These are phyloP conservation scores for Sungouiella thailandica DNA, from an alignment of 805 yeast genomes.

Conservation along the genomic window DNA sequence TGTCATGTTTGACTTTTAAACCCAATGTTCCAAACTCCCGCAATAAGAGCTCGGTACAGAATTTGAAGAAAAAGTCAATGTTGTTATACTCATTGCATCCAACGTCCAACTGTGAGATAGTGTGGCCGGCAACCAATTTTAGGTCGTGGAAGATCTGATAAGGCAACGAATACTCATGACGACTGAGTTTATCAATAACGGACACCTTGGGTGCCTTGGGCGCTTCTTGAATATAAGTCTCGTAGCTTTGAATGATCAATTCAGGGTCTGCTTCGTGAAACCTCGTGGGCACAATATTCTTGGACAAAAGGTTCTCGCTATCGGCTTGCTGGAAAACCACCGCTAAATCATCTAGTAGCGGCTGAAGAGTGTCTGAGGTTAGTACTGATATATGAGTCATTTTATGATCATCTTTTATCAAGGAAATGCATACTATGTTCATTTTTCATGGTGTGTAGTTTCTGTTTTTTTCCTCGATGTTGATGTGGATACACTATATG, in stretches of 20 bases:
- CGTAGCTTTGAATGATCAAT: conserved; percentile 39
- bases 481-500: no score
- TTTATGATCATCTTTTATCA: no score
- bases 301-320: conserved; percentile 6
- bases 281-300: conserved; percentile 34
- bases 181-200: conserved; percentile 37
- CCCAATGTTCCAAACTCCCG: conserved; percentile 54
- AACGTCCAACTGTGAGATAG: conserved; percentile 42
- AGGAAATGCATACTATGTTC: no score
- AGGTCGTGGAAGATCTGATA: conserved; percentile 66
- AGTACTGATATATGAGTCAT: no score
- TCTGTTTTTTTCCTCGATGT: no score
- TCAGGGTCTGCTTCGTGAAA: conserved; percentile 45
- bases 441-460: no score
- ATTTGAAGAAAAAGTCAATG: conserved; percentile 60
- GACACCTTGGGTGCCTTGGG: conserved; percentile 30
- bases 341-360: conserved; percentile 14
- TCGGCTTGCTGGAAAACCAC: conserved; percentile 10
- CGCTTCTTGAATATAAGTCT: conserved; percentile 26
- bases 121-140: conserved; percentile 48
- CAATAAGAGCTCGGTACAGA: conserved; percentile 56
- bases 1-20: conserved; percentile 9
- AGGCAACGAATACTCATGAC: conserved; percentile 39
- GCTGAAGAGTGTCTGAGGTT: no score
- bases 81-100: conserved; percentile 46